A percentile compares a stretch with the other conserved stretches of the same genome.
These are phyloP conservation scores for Coprinellus aureogranulatus DNA, from an alignment of 768 basidiomycete species.

Conservation along the genomic window DNA sequence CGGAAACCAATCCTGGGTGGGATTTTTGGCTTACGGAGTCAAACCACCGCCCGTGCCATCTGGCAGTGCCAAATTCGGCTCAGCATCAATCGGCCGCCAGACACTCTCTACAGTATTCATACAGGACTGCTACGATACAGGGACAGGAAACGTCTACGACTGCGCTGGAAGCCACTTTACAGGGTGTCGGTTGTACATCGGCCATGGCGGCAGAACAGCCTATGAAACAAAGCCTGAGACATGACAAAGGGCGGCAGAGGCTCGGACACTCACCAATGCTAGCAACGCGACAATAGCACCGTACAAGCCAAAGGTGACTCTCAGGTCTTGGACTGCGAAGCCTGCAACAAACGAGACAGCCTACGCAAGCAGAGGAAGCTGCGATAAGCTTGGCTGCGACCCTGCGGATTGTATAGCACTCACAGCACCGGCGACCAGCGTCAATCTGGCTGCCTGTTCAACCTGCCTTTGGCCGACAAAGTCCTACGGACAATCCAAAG, in stretches of 20 bases:
- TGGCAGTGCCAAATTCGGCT: slow-evolving; percentile 7
- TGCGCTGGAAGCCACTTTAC: slow-evolving; percentile 55
- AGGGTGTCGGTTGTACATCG: slow-evolving; percentile 58
- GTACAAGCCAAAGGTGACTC: slow-evolving; percentile 51
- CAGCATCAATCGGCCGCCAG: neutral
- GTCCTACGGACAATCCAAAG: slow-evolving; percentile 38
- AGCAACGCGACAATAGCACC: slow-evolving; percentile 37
- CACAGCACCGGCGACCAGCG: slow-evolving; percentile 48
- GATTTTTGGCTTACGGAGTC: slow-evolving; percentile 19
- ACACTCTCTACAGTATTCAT: neutral
- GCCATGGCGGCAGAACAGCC: slow-evolving; percentile 71
- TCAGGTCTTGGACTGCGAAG: slow-evolving; percentile 54
- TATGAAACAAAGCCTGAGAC: slow-evolving; percentile 21
- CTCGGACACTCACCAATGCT: slow-evolving; percentile 36
- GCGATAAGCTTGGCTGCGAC: neutral
- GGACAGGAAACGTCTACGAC: neutral
- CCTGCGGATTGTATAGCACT: slow-evolving; percentile 16
- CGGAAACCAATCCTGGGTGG: slow-evolving; percentile 4
- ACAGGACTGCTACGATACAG: neutral
- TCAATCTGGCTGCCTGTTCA: slow-evolving; percentile 43
- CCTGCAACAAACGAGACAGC: slow-evolving; percentile 55
- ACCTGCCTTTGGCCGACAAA: slow-evolving; percentile 60
- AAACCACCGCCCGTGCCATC: slow-evolving; percentile 4
- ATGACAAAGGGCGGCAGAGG: neutral
- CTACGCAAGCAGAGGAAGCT: slow-evolving; percentile 35